Percentiles rank a stretch among this genome's conserved stretches.
Conservation (phyloP, 345 rosid genomes). For the Angophora floribunda region DNA sequence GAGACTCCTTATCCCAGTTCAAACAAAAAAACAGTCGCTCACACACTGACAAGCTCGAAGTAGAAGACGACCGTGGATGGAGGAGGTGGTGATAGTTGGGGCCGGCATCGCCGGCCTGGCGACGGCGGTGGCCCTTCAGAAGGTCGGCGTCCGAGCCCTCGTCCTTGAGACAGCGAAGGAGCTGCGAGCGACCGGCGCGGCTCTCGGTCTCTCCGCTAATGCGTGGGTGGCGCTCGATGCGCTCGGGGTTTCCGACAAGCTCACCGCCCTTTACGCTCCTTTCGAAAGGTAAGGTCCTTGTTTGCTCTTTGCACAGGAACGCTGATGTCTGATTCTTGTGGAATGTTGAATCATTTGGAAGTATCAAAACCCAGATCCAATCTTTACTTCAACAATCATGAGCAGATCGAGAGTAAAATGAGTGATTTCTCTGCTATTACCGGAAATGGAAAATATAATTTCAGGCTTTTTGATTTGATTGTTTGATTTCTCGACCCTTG, state of each 20-base stretch:
- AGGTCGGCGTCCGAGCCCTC: constrained; percentile 16
- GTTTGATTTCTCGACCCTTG: too few species aligned
- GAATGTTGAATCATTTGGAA: not conserved
- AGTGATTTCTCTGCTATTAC: too few species aligned
- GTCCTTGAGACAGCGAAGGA: constrained; percentile 16
- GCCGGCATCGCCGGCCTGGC: constrained; percentile 39
- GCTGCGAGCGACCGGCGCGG: constrained; percentile 19
- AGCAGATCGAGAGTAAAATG: too few species aligned
- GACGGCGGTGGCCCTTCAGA: constrained; percentile 19
- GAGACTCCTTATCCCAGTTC: too few species aligned
- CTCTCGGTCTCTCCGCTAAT: constrained; percentile 16
- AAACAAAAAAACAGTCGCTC: too few species aligned
- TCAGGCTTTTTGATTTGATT: too few species aligned
- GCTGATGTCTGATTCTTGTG: too few species aligned
- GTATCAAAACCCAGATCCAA: not conserved
- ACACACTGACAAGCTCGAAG: too few species aligned
- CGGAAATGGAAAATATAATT: too few species aligned
- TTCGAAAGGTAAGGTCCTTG: not conserved
- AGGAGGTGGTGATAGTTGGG: constrained; percentile 23
- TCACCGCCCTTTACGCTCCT: constrained; percentile 3
- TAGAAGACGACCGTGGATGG: not conserved
- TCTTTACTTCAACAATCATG: too few species aligned
- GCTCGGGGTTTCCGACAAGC: constrained; percentile 27
- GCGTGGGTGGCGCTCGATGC: constrained; percentile 36
- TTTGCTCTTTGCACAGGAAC: not conserved